These are phyloP conservation scores for Powellomyces hirtus DNA, from an alignment of 192 early-diverging fungal species.

Conservation along the genomic window DNA sequence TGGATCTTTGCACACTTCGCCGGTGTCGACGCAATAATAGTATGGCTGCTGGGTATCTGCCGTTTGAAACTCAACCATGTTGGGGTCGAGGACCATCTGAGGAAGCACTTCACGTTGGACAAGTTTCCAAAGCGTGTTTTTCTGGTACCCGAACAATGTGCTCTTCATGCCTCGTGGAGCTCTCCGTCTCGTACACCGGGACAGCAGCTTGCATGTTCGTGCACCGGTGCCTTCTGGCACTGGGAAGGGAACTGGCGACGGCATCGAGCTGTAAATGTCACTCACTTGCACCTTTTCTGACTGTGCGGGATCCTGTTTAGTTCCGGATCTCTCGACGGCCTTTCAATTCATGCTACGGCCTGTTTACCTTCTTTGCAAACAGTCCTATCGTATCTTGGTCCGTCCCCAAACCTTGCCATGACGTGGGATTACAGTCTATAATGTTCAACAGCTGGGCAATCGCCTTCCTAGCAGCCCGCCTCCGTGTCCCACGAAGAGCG, in stretches of 20 bases:
- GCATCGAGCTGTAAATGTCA: constrained; percentile 21
- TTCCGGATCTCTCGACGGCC: not conserved
- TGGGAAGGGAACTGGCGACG: constrained; percentile 11
- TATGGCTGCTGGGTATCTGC: constrained; percentile 27
- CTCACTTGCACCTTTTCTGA: not conserved
- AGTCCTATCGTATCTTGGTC: no score
- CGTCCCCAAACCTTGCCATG: not conserved
- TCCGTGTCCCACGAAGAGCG: no score
- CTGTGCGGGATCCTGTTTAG: not conserved
- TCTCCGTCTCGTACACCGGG: not conserved
- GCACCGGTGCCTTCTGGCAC: not conserved
- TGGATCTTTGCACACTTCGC: constrained; percentile 25
- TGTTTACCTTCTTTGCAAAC: not conserved
- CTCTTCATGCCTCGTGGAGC: constrained; percentile 14
- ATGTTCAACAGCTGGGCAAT: no score
- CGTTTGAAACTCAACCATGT: constrained; percentile 33
- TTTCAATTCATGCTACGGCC: not conserved
- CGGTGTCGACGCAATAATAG: constrained; percentile 29
- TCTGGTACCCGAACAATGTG: constrained; percentile 26
- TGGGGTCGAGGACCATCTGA: constrained; percentile 50
- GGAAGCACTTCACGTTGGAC: constrained; percentile 65
- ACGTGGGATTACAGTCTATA: not conserved
- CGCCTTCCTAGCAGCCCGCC: no score
- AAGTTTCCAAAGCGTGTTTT: constrained; percentile 70
- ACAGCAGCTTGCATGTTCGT: not conserved